Percentiles rank a stretch among this genome's conserved stretches.
These are phyloP conservation scores for Chrysoporthe cubensis DNA, from an alignment of 2,329 filamentous ascomycete genomes.

Conservation along the genomic window DNA sequence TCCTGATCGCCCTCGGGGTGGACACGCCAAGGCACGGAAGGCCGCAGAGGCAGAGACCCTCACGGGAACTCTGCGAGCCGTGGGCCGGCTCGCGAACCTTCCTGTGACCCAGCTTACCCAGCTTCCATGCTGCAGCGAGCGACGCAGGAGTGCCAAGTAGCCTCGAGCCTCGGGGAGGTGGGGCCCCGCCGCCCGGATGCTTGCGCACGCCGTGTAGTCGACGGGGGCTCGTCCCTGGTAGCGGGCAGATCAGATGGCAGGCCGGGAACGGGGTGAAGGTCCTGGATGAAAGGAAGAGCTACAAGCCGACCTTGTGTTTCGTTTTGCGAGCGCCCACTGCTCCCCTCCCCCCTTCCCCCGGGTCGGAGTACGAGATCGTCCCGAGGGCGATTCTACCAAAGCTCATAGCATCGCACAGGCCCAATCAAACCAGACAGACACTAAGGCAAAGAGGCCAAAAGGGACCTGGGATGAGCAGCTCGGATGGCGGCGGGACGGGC, in stretches of 20 bases:
- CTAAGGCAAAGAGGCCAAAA: not conserved
- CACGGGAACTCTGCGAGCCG: constrained; percentile 27
- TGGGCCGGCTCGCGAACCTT: constrained; percentile 17
- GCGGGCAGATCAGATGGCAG: constrained; percentile 24
- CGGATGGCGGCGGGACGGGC: not conserved
- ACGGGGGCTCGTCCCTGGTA: constrained; percentile 15
- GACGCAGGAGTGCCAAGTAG: constrained; percentile 16
- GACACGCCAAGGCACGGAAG: constrained; percentile 25
- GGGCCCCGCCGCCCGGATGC: not conserved
- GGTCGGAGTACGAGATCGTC: not conserved
- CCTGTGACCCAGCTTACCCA: constrained; percentile 6
- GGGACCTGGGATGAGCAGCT: not conserved
- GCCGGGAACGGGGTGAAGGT: not conserved
- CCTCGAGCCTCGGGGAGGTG: not conserved
- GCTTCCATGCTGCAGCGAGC: constrained; percentile 3
- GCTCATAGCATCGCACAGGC: not conserved
- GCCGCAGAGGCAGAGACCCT: constrained; percentile 13
- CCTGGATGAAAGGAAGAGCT: not conserved
- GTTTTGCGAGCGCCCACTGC: not conserved
- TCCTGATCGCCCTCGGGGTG: constrained; percentile 20
- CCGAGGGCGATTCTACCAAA: not conserved
- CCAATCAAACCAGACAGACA: not conserved
- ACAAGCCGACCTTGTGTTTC: constrained; percentile 5
- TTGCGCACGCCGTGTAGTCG: not conserved
- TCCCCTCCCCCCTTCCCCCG: not conserved